Conservation (phyloP, 108 stramenopile genomes). For the Cyclotella choctawhatcheeana region DNA sequence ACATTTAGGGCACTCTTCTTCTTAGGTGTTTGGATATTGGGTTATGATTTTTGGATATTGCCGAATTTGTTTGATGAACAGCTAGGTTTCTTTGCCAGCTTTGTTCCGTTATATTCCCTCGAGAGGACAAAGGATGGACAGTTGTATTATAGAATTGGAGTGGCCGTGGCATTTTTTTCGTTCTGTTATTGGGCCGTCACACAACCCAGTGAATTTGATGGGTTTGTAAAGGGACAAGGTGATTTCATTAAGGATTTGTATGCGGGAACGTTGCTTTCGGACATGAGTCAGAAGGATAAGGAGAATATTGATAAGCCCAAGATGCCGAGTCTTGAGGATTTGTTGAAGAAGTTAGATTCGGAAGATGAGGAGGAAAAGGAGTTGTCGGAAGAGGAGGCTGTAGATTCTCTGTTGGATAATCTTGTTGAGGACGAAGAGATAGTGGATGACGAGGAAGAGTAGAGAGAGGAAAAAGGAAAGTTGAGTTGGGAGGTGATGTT, state of each 20-base stretch:
- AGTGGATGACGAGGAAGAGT: conserved; percentile 51
- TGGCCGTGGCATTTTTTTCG: conserved; percentile 89
- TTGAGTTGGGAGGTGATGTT: too few species aligned
- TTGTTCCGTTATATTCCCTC: conserved; percentile 92
- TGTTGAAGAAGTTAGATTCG: conserved; percentile 87
- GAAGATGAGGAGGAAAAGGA: conserved; percentile 67
- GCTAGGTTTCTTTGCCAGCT: conserved; percentile 94
- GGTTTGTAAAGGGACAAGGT: conserved; percentile 94
- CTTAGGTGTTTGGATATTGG: conserved; percentile 93
- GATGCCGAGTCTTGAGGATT: conserved; percentile 94
- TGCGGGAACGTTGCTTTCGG: conserved; percentile 95
- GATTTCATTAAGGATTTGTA: conserved; percentile 99
- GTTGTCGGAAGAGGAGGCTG: conserved; percentile 65
- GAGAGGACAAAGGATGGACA: conserved; percentile 89
- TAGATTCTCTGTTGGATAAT: conserved; percentile 53
- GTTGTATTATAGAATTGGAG: conserved; percentile 89
- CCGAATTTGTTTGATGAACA: conserved; percentile 98
- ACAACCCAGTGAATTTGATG: conserved; percentile 99
- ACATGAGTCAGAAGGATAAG: conserved; percentile 94
- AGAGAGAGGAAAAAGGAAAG: too few species aligned
- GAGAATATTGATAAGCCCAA: conserved; percentile 98
- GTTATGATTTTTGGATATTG: conserved; percentile 96
- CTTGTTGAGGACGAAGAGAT: conserved; percentile 71
- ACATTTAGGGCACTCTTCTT: conserved; percentile 89
- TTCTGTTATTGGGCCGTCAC: conserved; percentile 98